Percentiles rank a stretch among this genome's conserved stretches.
phyloP scores from a whole-genome alignment of 192 early-diverging fungal genomes.

The Podila verticillata region DNA sequence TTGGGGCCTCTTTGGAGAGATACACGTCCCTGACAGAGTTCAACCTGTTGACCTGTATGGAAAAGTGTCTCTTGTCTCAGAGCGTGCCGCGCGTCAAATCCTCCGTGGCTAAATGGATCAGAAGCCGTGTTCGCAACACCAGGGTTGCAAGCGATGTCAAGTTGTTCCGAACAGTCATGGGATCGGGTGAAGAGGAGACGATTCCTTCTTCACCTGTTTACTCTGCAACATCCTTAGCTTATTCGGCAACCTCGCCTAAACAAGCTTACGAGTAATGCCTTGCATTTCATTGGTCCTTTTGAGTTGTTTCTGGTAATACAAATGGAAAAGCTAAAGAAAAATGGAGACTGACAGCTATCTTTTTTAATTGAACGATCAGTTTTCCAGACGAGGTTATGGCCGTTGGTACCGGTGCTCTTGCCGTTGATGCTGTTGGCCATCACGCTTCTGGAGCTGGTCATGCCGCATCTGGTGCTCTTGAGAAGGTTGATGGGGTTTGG shows the following conservation, averaged over 20 bases:
- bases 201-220: not conserved
- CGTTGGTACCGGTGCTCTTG: no score
- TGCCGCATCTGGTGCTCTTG: no score
- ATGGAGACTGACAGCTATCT: no score
- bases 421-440: no score
- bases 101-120: constrained; percentile 39
- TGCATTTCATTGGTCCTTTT: no score
- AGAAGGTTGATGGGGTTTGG: no score
- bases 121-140: constrained; percentile 17
- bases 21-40: constrained; percentile 42
- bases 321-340: no score
- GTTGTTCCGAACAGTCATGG: constrained; percentile 36
- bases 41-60: constrained; percentile 35
- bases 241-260: constrained; percentile 9
- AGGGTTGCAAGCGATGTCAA: constrained; percentile 25
- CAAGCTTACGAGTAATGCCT: no score
- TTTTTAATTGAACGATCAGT: no score
- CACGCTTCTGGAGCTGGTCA: no score
- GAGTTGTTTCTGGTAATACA: no score
- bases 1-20: constrained; percentile 34
- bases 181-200: constrained; percentile 7
- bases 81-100: constrained; percentile 15
- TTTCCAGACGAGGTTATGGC: no score
- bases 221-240: constrained; percentile 14
- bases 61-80: constrained; percentile 55